Evolutionary conservation across 768 basidiomycete genomes (phyloP).

Genomic region (Auricularia heimuer): DNA sequence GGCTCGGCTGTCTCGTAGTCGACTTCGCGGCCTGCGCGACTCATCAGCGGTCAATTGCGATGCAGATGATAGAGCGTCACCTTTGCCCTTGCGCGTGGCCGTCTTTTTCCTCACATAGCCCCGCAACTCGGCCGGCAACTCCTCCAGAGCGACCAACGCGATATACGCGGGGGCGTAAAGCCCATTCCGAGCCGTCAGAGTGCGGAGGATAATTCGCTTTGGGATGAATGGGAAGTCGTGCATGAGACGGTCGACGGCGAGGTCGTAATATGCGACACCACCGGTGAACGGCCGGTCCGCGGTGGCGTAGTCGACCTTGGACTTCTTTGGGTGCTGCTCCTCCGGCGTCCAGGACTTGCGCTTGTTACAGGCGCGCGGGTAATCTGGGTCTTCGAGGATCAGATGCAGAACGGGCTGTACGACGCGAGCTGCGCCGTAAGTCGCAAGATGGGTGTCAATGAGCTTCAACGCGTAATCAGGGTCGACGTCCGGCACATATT

Average conservation of each 20-base stretch:
- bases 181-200: constrained; percentile 25
- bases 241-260: constrained; percentile 39
- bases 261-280: constrained; percentile 37
- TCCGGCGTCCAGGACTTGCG: constrained; percentile 24
- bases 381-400: constrained; percentile 52
- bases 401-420: constrained; percentile 47
- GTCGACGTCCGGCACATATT: constrained; percentile 63
- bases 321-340: constrained; percentile 16
- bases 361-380: constrained; percentile 42
- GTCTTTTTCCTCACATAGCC: constrained; percentile 14
- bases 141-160: constrained; percentile 32
- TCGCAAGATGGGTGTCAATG: constrained; percentile 32
- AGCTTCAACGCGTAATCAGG: constrained; percentile 43
- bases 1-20: background rate
- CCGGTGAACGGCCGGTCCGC: constrained; percentile 34
- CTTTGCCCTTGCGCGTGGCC: background rate
- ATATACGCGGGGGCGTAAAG: constrained; percentile 65
- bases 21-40: background rate
- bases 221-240: constrained; percentile 50
- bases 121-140: constrained; percentile 12
- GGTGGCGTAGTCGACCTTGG: constrained; percentile 45
- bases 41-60: background rate
- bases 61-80: background rate
- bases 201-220: constrained; percentile 40
- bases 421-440: constrained; percentile 25